Conservation (phyloP, 768 basidiomycete genomes). For the Coprinellus micaceus region DNA sequence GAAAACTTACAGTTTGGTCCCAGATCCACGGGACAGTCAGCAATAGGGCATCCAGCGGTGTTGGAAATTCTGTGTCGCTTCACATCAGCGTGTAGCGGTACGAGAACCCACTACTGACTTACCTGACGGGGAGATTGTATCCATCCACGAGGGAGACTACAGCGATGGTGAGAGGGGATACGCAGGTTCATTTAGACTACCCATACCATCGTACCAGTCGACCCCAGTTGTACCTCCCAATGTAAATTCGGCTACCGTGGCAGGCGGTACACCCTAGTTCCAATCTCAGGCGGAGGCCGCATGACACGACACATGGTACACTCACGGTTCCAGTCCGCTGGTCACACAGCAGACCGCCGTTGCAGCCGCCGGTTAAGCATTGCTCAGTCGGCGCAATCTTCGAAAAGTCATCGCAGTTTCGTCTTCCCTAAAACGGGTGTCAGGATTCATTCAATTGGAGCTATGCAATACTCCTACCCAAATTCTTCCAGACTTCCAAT, state of each 20-base stretch:
- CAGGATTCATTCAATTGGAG: neutral
- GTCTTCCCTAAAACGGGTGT: conserved; percentile 45
- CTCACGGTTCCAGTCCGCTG: conserved; percentile 42
- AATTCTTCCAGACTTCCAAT: conserved; percentile 63
- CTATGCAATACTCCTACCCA: conserved; percentile 29
- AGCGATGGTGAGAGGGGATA: neutral
- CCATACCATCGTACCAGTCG: conserved; percentile 61
- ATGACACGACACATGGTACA: neutral
- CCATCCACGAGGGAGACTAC: conserved; percentile 65
- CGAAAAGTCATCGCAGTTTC: conserved; percentile 55
- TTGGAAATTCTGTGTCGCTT: conserved; percentile 41
- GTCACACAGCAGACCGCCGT: conserved; percentile 62
- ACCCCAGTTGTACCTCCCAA: conserved; percentile 36
- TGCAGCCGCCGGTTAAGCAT: conserved; percentile 65
- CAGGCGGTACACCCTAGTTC: conserved; percentile 59
- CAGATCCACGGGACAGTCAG: conserved; percentile 61
- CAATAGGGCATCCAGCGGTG: conserved; percentile 49
- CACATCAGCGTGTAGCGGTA: neutral
- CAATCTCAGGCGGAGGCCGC: neutral
- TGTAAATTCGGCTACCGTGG: conserved; percentile 68
- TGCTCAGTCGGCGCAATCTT: conserved; percentile 51
- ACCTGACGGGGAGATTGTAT: conserved; percentile 53
- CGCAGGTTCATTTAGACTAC: neutral
- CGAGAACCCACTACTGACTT: neutral
- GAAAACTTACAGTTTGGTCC: conserved; percentile 36